Conservation (phyloP, 345 rosid species). For the Hevea brasiliensis region DNA sequence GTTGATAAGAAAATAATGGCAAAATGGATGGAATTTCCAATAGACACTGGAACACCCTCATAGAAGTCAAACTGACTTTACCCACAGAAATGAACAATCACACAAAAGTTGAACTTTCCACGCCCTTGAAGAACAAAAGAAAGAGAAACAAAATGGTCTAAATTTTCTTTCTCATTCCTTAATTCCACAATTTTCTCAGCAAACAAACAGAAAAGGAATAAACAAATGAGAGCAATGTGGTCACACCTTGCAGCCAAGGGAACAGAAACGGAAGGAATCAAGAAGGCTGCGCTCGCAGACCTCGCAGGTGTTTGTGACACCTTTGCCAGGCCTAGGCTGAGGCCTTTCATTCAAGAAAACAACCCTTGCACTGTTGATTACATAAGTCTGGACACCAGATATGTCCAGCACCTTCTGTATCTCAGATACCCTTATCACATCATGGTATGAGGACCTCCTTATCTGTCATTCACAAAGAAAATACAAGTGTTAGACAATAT, state of each 20-base stretch:
- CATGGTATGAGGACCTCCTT: constrained; percentile 75
- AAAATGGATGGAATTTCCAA: background rate
- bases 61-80: constrained; percentile 8
- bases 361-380: constrained; percentile 66
- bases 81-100: background rate
- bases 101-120: background rate
- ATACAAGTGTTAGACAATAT: background rate
- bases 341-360: constrained; percentile 68
- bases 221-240: background rate
- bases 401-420: constrained; percentile 62
- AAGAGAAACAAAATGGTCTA: background rate
- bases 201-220: background rate
- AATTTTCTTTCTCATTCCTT: background rate
- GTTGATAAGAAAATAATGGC: background rate
- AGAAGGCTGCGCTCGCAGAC: constrained; percentile 67
- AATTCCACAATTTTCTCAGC: constrained; percentile 1
- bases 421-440: constrained; percentile 66
- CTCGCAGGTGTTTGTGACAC: constrained; percentile 60
- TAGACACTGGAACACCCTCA: background rate
- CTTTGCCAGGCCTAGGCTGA: constrained; percentile 68
- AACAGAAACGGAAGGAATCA: constrained; percentile 65
- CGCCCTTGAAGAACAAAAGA: constrained; percentile 14
- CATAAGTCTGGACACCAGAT: constrained; percentile 60
- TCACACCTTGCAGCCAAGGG: constrained; percentile 68
- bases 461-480: constrained; percentile 38